Percentiles rank a stretch among this genome's conserved stretches.
Evolutionary conservation across 805 yeast species (phyloP).

Genomic region (Wickerhamomyces queroliae): DNA sequence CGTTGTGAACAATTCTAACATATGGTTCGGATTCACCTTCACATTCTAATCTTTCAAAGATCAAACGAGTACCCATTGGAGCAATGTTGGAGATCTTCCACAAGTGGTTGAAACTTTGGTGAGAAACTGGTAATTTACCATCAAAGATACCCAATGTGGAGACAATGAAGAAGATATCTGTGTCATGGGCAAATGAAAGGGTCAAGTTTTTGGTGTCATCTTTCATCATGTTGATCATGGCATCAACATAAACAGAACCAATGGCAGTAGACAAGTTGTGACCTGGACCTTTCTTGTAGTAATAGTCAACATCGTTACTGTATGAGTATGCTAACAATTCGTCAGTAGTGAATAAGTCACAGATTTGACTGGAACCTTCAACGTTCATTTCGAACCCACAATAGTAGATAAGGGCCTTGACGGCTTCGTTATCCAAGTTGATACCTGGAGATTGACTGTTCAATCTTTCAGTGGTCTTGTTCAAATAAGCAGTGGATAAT

Average conservation of each 20-base stretch:
- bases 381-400: slow-evolving; percentile 49
- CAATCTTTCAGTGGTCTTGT: slow-evolving; percentile 27
- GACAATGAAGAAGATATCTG: slow-evolving; percentile 45
- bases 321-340: slow-evolving; percentile 41
- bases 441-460: slow-evolving; percentile 31
- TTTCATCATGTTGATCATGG: slow-evolving; percentile 38
- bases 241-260: slow-evolving; percentile 42
- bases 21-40: slow-evolving; percentile 20
- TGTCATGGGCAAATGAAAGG: slow-evolving; percentile 49
- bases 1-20: slow-evolving; percentile 40
- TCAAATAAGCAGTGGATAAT: slow-evolving; percentile 14
- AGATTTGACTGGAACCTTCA: slow-evolving; percentile 26
- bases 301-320: slow-evolving; percentile 33
- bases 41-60: slow-evolving; percentile 40
- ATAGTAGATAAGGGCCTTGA: slow-evolving; percentile 33
- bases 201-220: slow-evolving; percentile 33
- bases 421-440: slow-evolving; percentile 34
- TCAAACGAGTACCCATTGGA: slow-evolving; percentile 49
- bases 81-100: slow-evolving; percentile 40
- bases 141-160: slow-evolving; percentile 42
- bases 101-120: slow-evolving; percentile 36
- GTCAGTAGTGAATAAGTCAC: slow-evolving; percentile 39
- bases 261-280: slow-evolving; percentile 31
- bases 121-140: slow-evolving; percentile 34
- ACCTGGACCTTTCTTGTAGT: slow-evolving; percentile 47